Conservation (phyloP, 2,329 filamentous ascomycete genomes). For the Fusarium stilboides region DNA sequence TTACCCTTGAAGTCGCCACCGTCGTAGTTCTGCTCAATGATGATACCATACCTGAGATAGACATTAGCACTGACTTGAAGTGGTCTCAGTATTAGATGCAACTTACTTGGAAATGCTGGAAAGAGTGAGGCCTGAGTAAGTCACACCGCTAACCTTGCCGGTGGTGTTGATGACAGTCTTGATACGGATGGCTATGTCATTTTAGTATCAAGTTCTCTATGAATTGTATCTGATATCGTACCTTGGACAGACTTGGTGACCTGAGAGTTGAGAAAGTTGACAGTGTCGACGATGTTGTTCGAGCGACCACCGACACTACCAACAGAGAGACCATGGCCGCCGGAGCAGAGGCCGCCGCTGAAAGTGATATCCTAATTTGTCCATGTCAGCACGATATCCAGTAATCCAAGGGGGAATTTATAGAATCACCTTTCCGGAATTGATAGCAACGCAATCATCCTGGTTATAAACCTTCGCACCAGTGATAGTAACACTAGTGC, state of each 20-base stretch:
- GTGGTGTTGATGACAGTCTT: constrained; percentile 64
- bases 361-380: constrained; percentile 58
- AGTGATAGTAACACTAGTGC: constrained; percentile 64
- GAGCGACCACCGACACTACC: constrained; percentile 61
- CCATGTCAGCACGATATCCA: not conserved
- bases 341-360: constrained; percentile 59
- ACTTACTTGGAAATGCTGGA: constrained; percentile 54
- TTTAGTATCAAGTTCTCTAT: not conserved
- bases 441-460: constrained; percentile 72
- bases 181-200: constrained; percentile 54
- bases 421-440: constrained; percentile 58
- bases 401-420: not conserved
- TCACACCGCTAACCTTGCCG: constrained; percentile 59
- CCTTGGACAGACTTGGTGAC: constrained; percentile 68
- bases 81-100: fast-evolving
- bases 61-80: not conserved
- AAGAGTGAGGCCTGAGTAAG: constrained; percentile 60
- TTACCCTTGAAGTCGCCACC: constrained; percentile 60
- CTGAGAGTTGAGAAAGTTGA: constrained; percentile 63
- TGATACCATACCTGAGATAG: constrained; percentile 49
- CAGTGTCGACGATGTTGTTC: constrained; percentile 66
- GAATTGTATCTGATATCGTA: not conserved
- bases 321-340: constrained; percentile 59
- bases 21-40: constrained; percentile 61
- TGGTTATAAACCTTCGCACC: constrained; percentile 70